A percentile compares a stretch with the other conserved stretches of the same genome.
Evolutionary conservation across 2,329 filamentous ascomycete species (phyloP).

Genomic region (Lachnellula subtilissima): DNA sequence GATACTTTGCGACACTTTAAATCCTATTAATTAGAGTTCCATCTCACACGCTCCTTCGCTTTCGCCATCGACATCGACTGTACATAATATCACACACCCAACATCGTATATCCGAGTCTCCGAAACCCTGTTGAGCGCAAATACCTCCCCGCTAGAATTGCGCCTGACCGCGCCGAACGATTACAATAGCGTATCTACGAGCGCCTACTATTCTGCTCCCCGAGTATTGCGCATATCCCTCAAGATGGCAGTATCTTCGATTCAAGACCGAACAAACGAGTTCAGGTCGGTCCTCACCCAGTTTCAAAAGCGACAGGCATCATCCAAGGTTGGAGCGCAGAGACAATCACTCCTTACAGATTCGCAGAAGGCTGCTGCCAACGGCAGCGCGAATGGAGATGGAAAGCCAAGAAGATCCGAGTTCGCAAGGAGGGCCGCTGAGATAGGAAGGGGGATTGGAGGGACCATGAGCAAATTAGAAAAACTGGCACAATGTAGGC

Average conservation of each 20-base stretch:
- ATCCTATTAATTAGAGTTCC: constrained; percentile 17
- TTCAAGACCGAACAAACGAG: constrained; percentile 94
- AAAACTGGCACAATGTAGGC: constrained; percentile 76
- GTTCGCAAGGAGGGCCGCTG: constrained; percentile 85
- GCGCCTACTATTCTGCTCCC: not conserved
- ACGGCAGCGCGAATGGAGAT: constrained; percentile 43
- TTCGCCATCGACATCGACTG: constrained; percentile 8
- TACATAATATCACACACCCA: constrained; percentile 1
- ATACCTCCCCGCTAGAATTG: not conserved
- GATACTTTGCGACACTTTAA: not conserved
- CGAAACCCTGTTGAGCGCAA: not conserved
- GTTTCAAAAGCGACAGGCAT: constrained; percentile 73
- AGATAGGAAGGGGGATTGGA: constrained; percentile 87
- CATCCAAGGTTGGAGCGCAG: constrained; percentile 72
- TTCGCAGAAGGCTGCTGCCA: constrained; percentile 61
- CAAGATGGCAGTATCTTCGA: constrained; percentile 64
- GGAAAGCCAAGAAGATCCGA: constrained; percentile 67
- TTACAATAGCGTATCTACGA: not conserved
- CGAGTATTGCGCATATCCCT: not conserved
- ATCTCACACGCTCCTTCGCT: constrained; percentile 18
- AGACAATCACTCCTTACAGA: constrained; percentile 74
- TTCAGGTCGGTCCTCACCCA: constrained; percentile 88
- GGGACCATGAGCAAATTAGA: constrained; percentile 93
- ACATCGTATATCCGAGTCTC: constrained; percentile 6
- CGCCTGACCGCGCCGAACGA: not conserved